These are phyloP conservation scores for Pseudogymnoascus destructans DNA, from an alignment of 2,329 filamentous ascomycete genomes.

Conservation along the genomic window DNA sequence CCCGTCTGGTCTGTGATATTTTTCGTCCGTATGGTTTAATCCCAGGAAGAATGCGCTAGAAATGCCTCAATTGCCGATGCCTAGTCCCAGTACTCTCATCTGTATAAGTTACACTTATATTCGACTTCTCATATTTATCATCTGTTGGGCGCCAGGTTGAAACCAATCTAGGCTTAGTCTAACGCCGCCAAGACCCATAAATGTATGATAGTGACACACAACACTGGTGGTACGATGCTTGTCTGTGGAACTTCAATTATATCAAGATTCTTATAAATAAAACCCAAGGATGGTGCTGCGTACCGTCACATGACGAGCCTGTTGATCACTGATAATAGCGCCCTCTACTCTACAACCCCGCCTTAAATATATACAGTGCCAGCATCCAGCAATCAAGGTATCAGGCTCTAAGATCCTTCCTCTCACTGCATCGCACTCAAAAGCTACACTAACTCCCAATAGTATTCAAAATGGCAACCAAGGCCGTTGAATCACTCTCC, in stretches of 20 bases:
- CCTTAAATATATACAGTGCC: not conserved
- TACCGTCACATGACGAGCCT: not conserved
- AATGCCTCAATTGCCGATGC: not conserved
- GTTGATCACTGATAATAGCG: not conserved
- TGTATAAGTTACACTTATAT: not conserved
- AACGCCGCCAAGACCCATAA: not conserved
- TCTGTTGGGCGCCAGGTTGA: not conserved
- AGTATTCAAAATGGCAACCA: not conserved
- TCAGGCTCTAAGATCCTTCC: not conserved
- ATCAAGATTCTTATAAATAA: not conserved
- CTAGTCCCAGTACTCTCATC: not conserved
- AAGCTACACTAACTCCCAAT: not conserved
- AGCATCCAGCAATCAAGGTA: not conserved
- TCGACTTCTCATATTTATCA: not conserved
- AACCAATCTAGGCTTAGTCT: not conserved
- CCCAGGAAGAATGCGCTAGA: not conserved
- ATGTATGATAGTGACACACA: not conserved
- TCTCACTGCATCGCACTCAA: too few relatives aligned
- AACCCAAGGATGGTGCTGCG: not conserved
- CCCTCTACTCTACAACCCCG: constrained; percentile 4
- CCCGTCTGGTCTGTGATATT: not conserved
- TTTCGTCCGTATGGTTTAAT: not conserved
- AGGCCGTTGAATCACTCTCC: not conserved
- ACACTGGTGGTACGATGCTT: not conserved
- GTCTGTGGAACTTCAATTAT: not conserved